Percentiles rank a stretch among this genome's conserved stretches.
These are phyloP conservation scores for Lumnitzera racemosa DNA, from an alignment of 345 rosid genomes.

Conservation along the genomic window DNA sequence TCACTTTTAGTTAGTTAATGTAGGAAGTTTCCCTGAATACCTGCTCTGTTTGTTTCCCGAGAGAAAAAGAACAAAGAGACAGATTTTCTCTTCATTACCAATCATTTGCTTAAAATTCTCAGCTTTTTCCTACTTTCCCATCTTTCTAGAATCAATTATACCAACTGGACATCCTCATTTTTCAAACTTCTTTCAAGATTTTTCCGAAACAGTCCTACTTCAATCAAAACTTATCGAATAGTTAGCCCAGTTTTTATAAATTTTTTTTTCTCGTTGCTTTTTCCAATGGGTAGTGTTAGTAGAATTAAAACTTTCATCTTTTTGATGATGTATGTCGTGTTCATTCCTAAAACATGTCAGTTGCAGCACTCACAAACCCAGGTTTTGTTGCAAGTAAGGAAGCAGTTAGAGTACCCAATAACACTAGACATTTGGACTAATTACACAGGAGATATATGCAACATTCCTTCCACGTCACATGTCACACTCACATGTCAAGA, in stretches of 20 bases:
- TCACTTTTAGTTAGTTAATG: too few relatives aligned
- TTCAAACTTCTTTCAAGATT: too few relatives aligned
- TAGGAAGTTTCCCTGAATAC: constrained; percentile 3
- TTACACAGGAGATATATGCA: constrained; percentile 66
- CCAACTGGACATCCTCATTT: too few relatives aligned
- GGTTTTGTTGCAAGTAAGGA: constrained; percentile 64
- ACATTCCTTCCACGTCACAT: constrained; percentile 45
- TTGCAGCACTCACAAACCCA: constrained; percentile 57
- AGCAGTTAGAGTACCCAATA: constrained; percentile 79
- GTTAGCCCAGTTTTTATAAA: neutral
- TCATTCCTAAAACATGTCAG: constrained; percentile 35
- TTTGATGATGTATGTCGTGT: constrained; percentile 3
- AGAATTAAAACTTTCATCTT: constrained; percentile 6
- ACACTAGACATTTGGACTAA: constrained; percentile 47
- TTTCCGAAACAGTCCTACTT: too few relatives aligned
- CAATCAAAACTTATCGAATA: too few relatives aligned
- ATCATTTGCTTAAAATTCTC: too few relatives aligned
- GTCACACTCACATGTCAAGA: constrained; percentile 57
- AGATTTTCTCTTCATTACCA: neutral
- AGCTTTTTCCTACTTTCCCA: too few relatives aligned
- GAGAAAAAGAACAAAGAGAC: too few relatives aligned
- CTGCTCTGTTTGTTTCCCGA: constrained; percentile 1
- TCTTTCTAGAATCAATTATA: too few relatives aligned
- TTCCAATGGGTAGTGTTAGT: constrained; percentile 14
- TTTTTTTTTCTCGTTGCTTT: neutral